These are phyloP conservation scores for Pyrenochaeta sp. DNA, from an alignment of 2,329 filamentous ascomycete genomes.

Conservation along the genomic window DNA sequence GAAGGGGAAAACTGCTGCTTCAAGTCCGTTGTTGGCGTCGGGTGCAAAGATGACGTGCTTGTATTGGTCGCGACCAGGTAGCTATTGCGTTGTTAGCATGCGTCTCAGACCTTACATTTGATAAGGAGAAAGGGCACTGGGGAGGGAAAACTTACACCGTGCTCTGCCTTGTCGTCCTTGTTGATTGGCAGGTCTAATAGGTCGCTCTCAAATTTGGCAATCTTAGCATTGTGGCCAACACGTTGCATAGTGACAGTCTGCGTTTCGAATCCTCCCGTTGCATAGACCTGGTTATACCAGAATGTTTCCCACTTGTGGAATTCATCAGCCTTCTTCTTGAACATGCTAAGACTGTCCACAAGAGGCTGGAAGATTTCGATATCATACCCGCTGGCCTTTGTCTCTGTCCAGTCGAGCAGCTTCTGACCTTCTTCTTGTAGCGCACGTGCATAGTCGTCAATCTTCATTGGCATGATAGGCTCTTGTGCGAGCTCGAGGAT, in stretches of 20 bases:
- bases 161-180: constrained; percentile 36
- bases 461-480: constrained; percentile 82
- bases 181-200: constrained; percentile 78
- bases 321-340: constrained; percentile 66
- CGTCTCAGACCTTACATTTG: too few species aligned
- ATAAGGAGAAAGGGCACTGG: neutral
- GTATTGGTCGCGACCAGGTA: constrained; percentile 89
- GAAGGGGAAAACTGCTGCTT: constrained; percentile 76
- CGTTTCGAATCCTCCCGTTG: constrained; percentile 78
- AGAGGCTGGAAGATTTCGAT: constrained; percentile 67
- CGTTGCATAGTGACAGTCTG: constrained; percentile 72
- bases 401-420: constrained; percentile 70
- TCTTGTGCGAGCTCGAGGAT: constrained; percentile 84
- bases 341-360: constrained; percentile 67
- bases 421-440: constrained; percentile 72
- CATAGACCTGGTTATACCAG: constrained; percentile 78
- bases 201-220: constrained; percentile 83
- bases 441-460: constrained; percentile 74
- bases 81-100: constrained; percentile 39
- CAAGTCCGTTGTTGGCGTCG: constrained; percentile 75
- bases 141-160: constrained; percentile 69
- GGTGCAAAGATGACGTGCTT: constrained; percentile 93
- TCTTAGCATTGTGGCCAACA: constrained; percentile 78
- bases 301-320: constrained; percentile 80
- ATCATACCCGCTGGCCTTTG: constrained; percentile 53